A percentile compares a stretch with the other conserved stretches of the same genome.
These are phyloP conservation scores for Podaxis sp. DNA, from an alignment of 768 basidiomycete genomes.

Conservation along the genomic window DNA sequence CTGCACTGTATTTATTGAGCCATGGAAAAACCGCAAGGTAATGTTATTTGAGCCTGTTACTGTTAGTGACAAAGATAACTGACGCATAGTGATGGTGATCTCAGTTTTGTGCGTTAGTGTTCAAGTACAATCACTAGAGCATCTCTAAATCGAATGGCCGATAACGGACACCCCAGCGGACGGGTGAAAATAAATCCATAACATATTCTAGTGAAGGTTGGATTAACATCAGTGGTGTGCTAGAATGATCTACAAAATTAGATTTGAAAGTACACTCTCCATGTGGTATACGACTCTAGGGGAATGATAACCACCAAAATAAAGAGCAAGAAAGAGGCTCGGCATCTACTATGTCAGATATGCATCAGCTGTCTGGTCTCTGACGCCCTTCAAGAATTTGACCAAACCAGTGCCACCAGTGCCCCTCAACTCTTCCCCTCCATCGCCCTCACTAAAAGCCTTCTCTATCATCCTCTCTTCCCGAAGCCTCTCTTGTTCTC, in stretches of 20 bases:
- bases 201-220: background rate
- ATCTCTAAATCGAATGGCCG: too few species aligned
- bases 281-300: too few species aligned
- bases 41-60: too few species aligned
- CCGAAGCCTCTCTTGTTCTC: conserved; percentile 10
- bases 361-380: conserved; percentile 49
- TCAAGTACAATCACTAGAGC: too few species aligned
- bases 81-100: too few species aligned
- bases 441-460: conserved; percentile 20
- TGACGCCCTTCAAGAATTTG: conserved; percentile 68
- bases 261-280: too few species aligned
- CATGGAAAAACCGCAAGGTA: too few species aligned
- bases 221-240: background rate
- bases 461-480: background rate
- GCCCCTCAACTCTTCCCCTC: conserved; percentile 40
- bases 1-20: background rate
- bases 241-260: too few species aligned
- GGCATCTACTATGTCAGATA: background rate
- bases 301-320: background rate
- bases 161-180: too few species aligned
- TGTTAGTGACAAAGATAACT: too few species aligned
- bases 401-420: conserved; percentile 80
- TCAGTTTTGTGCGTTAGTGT: too few species aligned
- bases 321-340: background rate
- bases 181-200: background rate